Conservation (phyloP, 2,329 filamentous ascomycete genomes). For the Curvularia eragrostidis region DNA sequence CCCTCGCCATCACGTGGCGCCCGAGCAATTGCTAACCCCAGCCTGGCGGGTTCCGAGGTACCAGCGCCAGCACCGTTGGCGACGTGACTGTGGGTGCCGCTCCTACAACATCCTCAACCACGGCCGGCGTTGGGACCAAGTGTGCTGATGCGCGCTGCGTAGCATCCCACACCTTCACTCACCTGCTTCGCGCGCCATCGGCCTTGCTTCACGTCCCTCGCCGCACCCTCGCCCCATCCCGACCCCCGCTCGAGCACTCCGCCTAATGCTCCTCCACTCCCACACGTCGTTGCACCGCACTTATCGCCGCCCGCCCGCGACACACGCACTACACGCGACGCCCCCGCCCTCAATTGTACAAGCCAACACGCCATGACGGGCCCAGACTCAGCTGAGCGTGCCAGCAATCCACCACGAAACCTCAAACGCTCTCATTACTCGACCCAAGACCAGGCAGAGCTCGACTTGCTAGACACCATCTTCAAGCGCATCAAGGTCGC, state of each 20-base stretch:
- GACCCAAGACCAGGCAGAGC: slow-evolving; percentile 44
- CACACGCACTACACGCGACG: slow-evolving; percentile 8
- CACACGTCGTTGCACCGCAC: slow-evolving; percentile 16
- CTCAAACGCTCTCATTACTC: slow-evolving; percentile 39
- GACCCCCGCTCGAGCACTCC: slow-evolving; percentile 13
- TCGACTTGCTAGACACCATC: slow-evolving; percentile 50
- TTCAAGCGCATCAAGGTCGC: slow-evolving; percentile 53
- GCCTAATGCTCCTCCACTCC: slow-evolving; percentile 28
- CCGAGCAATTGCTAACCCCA: slow-evolving; percentile 40
- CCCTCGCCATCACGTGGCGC: slow-evolving; percentile 4
- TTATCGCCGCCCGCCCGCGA: slow-evolving; percentile 16
- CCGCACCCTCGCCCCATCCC: slow-evolving; percentile 5
- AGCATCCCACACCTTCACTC: slow-evolving; percentile 7
- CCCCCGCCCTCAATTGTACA: neutral
- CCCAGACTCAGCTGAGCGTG: slow-evolving; percentile 32
- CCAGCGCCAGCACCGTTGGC: slow-evolving; percentile 12
- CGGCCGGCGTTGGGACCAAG: slow-evolving; percentile 5
- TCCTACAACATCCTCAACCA: slow-evolving; percentile 9
- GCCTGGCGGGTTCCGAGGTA: slow-evolving; percentile 28
- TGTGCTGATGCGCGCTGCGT: slow-evolving; percentile 14
- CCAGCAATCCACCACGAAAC: slow-evolving; percentile 34
- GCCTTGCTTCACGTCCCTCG: neutral
- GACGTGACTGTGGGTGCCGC: slow-evolving; percentile 23
- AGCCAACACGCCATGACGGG: slow-evolving; percentile 41
- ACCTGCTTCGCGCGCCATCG: neutral